A percentile compares a stretch with the other conserved stretches of the same genome.
Conservation (phyloP, 345 rosid genomes). For the Moricandia moricandioides region DNA sequence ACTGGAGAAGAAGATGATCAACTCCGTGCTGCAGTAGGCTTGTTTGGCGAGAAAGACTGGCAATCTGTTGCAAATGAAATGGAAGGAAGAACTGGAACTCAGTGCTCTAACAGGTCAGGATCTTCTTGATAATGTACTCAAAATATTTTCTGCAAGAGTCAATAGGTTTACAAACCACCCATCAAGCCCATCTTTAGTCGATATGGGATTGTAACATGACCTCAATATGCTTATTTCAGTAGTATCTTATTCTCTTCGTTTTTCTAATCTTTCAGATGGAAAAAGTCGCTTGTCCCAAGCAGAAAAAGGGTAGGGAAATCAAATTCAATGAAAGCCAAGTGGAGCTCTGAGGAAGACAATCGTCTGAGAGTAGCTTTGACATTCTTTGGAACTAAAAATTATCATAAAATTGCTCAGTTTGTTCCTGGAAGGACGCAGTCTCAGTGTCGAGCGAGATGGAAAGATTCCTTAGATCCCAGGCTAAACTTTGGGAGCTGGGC, state of each 20-base stretch:
- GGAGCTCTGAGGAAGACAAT: conserved; percentile 60
- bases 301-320: conserved; percentile 44
- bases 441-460: conserved; percentile 83
- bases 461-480: conserved; percentile 61
- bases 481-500: conserved; percentile 56
- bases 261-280: conserved; percentile 51
- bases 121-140: background rate
- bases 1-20: conserved; percentile 70
- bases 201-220: conserved; percentile 3
- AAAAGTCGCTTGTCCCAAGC: conserved; percentile 54
- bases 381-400: conserved; percentile 68
- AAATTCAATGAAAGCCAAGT: background rate
- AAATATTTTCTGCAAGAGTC: background rate
- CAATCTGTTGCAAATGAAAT: conserved; percentile 67
- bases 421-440: conserved; percentile 69
- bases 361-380: conserved; percentile 62
- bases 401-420: conserved; percentile 65
- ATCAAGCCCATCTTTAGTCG: conserved; percentile 3
- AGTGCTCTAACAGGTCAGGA: conserved; percentile 79
- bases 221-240: background rate
- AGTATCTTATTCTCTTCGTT: background rate
- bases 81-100: conserved; percentile 67
- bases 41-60: conserved; percentile 70
- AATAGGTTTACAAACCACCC: background rate
- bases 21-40: conserved; percentile 61